Evolutionary conservation across 2,329 filamentous ascomycete genomes (phyloP), one percentile per base, ranked within the genome.

Genomic region (Colletotrichum tropicale): DNA sequence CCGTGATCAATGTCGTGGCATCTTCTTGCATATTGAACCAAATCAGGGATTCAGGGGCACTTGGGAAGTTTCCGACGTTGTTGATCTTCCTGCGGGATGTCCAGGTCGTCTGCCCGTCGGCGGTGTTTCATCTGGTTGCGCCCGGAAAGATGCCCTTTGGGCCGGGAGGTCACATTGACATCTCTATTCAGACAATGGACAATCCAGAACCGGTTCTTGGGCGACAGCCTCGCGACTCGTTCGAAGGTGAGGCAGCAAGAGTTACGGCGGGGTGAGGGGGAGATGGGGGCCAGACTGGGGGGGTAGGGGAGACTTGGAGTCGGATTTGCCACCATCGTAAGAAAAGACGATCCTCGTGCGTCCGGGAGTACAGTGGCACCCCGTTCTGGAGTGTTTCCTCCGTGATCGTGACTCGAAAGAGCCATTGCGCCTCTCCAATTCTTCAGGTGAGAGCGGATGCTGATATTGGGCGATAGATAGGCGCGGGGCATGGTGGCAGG

Each of bases 261-360:
- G 56, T 60, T 48, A 28, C 48, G 66, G 21, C 32, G 30, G 48
- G 66, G 52, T 36, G 38, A 43, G 24, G 66, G 66, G 24, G 52
- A 58, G 66, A 43, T 36, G 28, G 21, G 34, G 24, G 21, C 32
- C 8, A 36, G 61, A 24, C 38, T 43, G 38, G 16, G 36, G 36
- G 38, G 28, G 34, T 48, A n/a, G n/a, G 18, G 55, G 66, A 21
- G 65, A 55, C 15, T 38, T 32, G 43, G 38, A 32, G 32, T 32
- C 28, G 30, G 21, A 24, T 32, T 75, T 56, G 68, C 72, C 61
- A 75, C 72, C 68, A 62, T 71, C 21, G 61, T 55, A 38, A 75
- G 48, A 65, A 73, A 48, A 26, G 26, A 28, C 24, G 30, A 71
- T 74, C 60, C 28, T 48, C 24, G 66, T 60, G 36, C 67, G 48